Evolutionary conservation across 1,139 yeast genomes (phyloP).

Genomic region (Yamadazyma buinensis): DNA sequence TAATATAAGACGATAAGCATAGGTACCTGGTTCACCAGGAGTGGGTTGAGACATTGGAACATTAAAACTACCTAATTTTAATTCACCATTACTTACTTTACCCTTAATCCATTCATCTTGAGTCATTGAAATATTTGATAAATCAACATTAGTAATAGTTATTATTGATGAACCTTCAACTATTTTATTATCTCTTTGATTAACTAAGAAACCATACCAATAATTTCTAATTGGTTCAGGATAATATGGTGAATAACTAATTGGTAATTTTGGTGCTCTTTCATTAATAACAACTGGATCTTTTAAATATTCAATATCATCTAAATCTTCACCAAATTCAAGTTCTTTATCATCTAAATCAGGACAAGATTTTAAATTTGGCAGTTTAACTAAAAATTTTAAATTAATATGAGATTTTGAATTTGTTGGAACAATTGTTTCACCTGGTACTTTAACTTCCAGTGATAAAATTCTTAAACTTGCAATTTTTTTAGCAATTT

Average conservation of each 20-base stretch:
- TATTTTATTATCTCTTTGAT: constrained; percentile 75
- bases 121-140: constrained; percentile 52
- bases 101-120: constrained; percentile 48
- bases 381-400: constrained; percentile 73
- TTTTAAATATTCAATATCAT: constrained; percentile 61
- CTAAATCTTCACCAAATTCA: constrained; percentile 30
- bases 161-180: constrained; percentile 61
- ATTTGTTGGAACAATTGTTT: constrained; percentile 64
- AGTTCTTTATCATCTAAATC: constrained; percentile 38
- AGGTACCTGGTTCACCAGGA: constrained; percentile 61
- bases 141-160: constrained; percentile 49
- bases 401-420: constrained; percentile 73
- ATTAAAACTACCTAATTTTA: constrained; percentile 63
- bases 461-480: constrained; percentile 65
- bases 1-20: constrained; percentile 60
- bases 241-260: constrained; percentile 67
- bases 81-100: constrained; percentile 12
- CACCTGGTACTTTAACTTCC: constrained; percentile 86
- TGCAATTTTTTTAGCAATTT: constrained; percentile 67
- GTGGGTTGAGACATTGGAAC: constrained; percentile 69
- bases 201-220: constrained; percentile 68
- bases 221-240: constrained; percentile 51
- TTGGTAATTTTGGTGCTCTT: constrained; percentile 63
- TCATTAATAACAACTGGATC: constrained; percentile 69
- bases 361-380: constrained; percentile 58